These are phyloP conservation scores for Aspergillus taichungensis DNA, from an alignment of 495 filamentous ascomycete genomes.

Conservation along the genomic window DNA sequence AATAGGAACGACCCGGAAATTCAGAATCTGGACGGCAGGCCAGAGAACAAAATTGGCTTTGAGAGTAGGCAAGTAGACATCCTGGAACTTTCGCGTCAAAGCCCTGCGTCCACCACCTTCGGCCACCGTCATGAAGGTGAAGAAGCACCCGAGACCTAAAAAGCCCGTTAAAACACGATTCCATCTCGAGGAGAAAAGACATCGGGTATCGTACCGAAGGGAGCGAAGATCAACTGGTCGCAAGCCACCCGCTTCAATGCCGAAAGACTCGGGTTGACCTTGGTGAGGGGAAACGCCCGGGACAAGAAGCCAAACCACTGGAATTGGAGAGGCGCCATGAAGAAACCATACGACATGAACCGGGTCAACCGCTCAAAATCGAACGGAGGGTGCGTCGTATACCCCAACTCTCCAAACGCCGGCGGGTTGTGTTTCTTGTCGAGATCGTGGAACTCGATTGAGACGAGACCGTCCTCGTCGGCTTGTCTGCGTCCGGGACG, in stretches of 20 bases:
- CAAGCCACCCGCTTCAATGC: slow-evolving; percentile 83
- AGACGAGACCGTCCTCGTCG: slow-evolving; percentile 59
- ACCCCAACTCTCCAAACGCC: slow-evolving; percentile 56
- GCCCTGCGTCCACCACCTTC: slow-evolving; percentile 84
- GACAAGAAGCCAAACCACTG: slow-evolving; percentile 90
- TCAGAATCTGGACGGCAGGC: slow-evolving; percentile 93
- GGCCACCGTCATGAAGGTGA: slow-evolving; percentile 91
- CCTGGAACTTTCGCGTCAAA: slow-evolving; percentile 74
- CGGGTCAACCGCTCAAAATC: slow-evolving; percentile 88
- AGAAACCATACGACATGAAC: slow-evolving; percentile 95
- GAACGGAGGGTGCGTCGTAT: slow-evolving; percentile 65
- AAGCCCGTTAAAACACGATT: slow-evolving; percentile 7
- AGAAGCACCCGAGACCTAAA: slow-evolving; percentile 77
- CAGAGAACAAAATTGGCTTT: slow-evolving; percentile 96
- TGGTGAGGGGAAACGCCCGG: slow-evolving; percentile 75
- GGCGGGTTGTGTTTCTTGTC: slow-evolving; percentile 69
- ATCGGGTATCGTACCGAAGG: slow-evolving; percentile 53
- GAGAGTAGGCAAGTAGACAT: slow-evolving; percentile 86
- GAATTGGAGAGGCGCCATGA: slow-evolving; percentile 94
- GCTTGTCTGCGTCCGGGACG: slow-evolving; percentile 52
- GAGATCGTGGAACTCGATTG: slow-evolving; percentile 84
- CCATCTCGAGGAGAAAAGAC: not conserved
- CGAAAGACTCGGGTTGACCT: slow-evolving; percentile 60
- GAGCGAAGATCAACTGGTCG: slow-evolving; percentile 95
- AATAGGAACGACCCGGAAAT: slow-evolving; percentile 90